These are phyloP conservation scores for Soucietia sequanensis DNA, from an alignment of 805 yeast species.

Conservation along the genomic window DNA sequence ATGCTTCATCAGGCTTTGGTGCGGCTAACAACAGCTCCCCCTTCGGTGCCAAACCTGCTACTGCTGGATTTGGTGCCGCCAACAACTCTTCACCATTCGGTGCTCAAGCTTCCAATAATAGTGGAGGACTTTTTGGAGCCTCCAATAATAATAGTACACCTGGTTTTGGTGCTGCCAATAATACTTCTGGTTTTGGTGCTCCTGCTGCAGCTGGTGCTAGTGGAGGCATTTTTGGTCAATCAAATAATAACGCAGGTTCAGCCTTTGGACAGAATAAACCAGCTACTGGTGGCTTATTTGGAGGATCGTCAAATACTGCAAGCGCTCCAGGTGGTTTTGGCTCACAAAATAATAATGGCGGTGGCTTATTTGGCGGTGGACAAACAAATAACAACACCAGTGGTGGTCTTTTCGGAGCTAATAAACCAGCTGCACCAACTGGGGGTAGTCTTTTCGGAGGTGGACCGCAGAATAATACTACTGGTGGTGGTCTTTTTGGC, in stretches of 20 bases:
- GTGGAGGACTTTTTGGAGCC: conserved; percentile 11
- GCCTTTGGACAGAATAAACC: conserved; percentile 30
- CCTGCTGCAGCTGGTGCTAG: conserved; percentile 17
- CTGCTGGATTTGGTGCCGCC: conserved; percentile 12
- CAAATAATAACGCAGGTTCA: conserved; percentile 8
- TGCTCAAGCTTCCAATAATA: conserved; percentile 6
- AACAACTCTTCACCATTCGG: conserved; percentile 16
- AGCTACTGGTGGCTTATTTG: conserved; percentile 12
- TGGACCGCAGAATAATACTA: conserved; percentile 8
- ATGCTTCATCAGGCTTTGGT: conserved; percentile 29
- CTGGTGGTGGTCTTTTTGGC: conserved; percentile 22
- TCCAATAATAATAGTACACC: conserved; percentile 12
- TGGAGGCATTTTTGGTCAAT: conserved; percentile 25
- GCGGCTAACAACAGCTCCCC: conserved; percentile 21
- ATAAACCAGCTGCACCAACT: conserved; percentile 10
- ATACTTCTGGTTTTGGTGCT: conserved; percentile 24
- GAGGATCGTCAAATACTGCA: conserved; percentile 18
- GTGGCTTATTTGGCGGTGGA: conserved; percentile 25
- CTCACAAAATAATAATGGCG: conserved; percentile 16
- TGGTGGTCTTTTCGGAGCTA: conserved; percentile 30
- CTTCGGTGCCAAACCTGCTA: conserved; percentile 26
- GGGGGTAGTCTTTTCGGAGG: conserved; percentile 25
- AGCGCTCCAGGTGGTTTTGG: conserved; percentile 18
- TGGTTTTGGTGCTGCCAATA: conserved; percentile 16
- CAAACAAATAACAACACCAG: conserved; percentile 15